Conservation (phyloP, 768 basidiomycete species). For the Termitomyces sp. region DNA sequence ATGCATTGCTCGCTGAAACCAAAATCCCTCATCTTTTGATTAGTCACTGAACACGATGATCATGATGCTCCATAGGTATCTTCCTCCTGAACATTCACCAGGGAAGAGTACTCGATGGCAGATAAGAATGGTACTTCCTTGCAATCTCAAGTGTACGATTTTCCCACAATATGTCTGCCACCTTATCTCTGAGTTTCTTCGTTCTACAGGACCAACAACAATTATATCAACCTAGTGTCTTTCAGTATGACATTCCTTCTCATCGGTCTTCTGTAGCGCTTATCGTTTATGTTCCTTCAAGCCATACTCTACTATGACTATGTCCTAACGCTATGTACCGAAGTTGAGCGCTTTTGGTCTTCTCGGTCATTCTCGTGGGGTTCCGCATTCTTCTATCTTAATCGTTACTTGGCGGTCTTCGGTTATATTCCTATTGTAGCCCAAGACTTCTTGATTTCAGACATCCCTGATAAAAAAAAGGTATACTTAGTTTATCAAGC, state of each 20-base stretch:
- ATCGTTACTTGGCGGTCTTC: slow-evolving; percentile 35
- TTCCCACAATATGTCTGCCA: not conserved
- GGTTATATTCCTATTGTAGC: slow-evolving; percentile 31
- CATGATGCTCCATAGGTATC: not conserved
- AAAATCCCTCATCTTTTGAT: not conserved
- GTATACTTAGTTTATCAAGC: slow-evolving; percentile 13
- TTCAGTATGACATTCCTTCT: slow-evolving; percentile 8
- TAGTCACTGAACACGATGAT: not conserved
- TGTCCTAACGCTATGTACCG: slow-evolving; percentile 35
- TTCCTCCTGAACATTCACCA: not conserved
- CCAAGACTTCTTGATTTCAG: slow-evolving; percentile 25
- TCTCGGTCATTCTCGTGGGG: slow-evolving; percentile 23
- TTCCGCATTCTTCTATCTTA: slow-evolving; percentile 35
- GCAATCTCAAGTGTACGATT: not conserved
- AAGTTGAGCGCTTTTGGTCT: slow-evolving; percentile 42
- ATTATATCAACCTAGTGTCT: slow-evolving; percentile 12
- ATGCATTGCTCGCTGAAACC: too few relatives aligned
- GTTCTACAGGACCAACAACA: slow-evolving; percentile 7
- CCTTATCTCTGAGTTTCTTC: not conserved
- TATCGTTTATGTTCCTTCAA: slow-evolving; percentile 5
- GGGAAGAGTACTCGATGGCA: not conserved
- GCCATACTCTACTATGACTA: slow-evolving; percentile 46
- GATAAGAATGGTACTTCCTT: not conserved
- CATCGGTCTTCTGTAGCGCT: not conserved
- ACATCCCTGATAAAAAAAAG: slow-evolving; percentile 14